These are phyloP conservation scores for Alternaria rosae DNA, from an alignment of 2,329 filamentous ascomycete genomes.

Conservation along the genomic window DNA sequence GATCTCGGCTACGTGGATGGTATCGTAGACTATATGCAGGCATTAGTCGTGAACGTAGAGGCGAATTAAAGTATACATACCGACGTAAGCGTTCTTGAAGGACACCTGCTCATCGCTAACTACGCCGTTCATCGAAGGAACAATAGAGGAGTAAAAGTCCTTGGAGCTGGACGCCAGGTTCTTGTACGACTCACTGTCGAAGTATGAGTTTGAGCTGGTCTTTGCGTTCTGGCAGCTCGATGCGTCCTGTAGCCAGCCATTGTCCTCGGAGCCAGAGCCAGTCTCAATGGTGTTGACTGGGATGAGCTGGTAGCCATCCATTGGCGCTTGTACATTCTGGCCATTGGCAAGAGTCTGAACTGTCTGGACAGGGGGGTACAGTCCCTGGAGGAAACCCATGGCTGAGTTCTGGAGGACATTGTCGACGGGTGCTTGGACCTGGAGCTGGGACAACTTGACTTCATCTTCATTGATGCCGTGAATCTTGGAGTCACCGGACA, in stretches of 20 bases:
- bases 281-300: slow-evolving; percentile 70
- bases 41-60: too few relatives aligned
- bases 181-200: slow-evolving; percentile 60
- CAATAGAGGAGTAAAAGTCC: slow-evolving; percentile 62
- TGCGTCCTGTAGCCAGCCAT: slow-evolving; percentile 65
- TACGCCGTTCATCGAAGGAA: slow-evolving; percentile 61
- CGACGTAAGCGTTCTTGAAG: slow-evolving; percentile 71
- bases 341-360: slow-evolving; percentile 75
- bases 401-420: slow-evolving; percentile 82
- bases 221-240: slow-evolving; percentile 63
- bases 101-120: slow-evolving; percentile 58
- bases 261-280: slow-evolving; percentile 66
- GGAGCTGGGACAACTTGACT: slow-evolving; percentile 74
- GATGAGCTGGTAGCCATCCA: slow-evolving; percentile 85
- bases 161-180: slow-evolving; percentile 57
- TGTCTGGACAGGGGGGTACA: slow-evolving; percentile 76
- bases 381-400: slow-evolving; percentile 79
- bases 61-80: too few relatives aligned
- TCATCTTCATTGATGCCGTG: slow-evolving; percentile 69
- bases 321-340: slow-evolving; percentile 68
- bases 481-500: slow-evolving; percentile 70
- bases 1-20: slow-evolving; percentile 68
- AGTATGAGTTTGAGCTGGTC: slow-evolving; percentile 67
- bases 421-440: slow-evolving; percentile 75
- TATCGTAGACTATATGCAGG: slow-evolving; percentile 70